Evolutionary conservation across 164 flowering plant species (phyloP), one percentile per base, ranked within the genome.

Genomic region (Tetrastigma voinierianum): DNA sequence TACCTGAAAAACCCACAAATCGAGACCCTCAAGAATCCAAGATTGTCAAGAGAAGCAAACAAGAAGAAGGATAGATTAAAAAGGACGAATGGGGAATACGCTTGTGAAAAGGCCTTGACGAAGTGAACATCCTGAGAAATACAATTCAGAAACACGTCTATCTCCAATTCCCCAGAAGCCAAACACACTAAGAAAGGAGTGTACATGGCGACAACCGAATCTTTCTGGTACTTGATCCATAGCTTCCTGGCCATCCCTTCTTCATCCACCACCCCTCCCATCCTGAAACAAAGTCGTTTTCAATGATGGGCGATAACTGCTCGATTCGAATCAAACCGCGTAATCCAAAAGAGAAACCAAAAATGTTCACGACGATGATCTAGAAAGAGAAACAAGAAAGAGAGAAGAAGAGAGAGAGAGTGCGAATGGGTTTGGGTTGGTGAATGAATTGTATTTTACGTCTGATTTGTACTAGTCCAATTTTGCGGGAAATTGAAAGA

Each of bases 121-220:
- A 95, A 92, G 62, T 87, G 81, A 64, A 80, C 84, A 65, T 90
- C 98, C 56, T 95, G 99, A 32, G 86, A 76, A 52, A 95, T 73
- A 63, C 84, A 95, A 60, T 87, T 79, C 24, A 86, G 81, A 71
- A 92, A 95, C 11, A 81, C 56, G 4, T 92, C 87, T 64, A 87
- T 32, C 14, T 76, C 64, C 21, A 95, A 80, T 45, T 72, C 83
- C 14, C 98, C 97, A 10, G 96, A 76, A 32, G 93, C 93, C 79
- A 95, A 69, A 25, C 77, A 78, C 54, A 95, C 70, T 9, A 85
- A 65, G 53, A 95, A 93, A 6, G 98, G 97, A 20, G 90, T 75
- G 76, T 82, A 95, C 70, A 40, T 46, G 47, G 63, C 65, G 46
- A 62, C 64, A 18, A 72, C 24, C 19, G 68, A 67, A 1, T 67